These are phyloP conservation scores for Kodamaea laetipori DNA, from an alignment of 805 yeast species.

Conservation along the genomic window DNA sequence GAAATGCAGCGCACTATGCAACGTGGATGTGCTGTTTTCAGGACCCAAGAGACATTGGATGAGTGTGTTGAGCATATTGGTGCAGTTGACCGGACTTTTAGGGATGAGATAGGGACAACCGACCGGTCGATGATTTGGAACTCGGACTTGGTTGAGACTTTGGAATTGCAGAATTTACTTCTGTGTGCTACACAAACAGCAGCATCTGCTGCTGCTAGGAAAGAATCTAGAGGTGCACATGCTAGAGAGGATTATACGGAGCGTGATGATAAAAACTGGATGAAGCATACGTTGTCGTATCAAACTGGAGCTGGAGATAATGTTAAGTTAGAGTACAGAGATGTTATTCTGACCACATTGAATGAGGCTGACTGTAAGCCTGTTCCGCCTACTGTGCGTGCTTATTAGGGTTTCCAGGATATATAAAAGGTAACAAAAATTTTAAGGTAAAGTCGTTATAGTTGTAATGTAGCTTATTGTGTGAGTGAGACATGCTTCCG, in stretches of 20 bases:
- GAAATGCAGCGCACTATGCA: conserved; percentile 97
- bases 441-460: no score
- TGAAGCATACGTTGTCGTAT: conserved; percentile 96
- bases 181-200: conserved; percentile 98
- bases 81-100: conserved; percentile 71
- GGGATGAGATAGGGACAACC: conserved; percentile 70
- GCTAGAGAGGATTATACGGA: conserved; percentile 97
- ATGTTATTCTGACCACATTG: conserved; percentile 77
- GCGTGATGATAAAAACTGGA: conserved; percentile 96
- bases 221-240: conserved; percentile 98
- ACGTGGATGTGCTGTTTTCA: conserved; percentile 93
- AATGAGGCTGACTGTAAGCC: conserved; percentile 92
- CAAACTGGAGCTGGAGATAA: conserved; percentile 71
- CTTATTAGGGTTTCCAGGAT: conserved; percentile 56
- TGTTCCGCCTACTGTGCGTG: conserved; percentile 96
- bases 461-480: no score
- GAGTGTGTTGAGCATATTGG: conserved; percentile 83
- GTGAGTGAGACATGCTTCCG: no score
- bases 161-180: conserved; percentile 93
- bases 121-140: conserved; percentile 99
- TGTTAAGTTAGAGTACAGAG: conserved; percentile 80
- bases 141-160: conserved; percentile 92
- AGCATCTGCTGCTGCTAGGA: conserved; percentile 88
- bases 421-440: no score
- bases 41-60: conserved; percentile 88